Conservation (phyloP, 352 stramenopile genomes). For the Globisporangium abappressorium region DNA sequence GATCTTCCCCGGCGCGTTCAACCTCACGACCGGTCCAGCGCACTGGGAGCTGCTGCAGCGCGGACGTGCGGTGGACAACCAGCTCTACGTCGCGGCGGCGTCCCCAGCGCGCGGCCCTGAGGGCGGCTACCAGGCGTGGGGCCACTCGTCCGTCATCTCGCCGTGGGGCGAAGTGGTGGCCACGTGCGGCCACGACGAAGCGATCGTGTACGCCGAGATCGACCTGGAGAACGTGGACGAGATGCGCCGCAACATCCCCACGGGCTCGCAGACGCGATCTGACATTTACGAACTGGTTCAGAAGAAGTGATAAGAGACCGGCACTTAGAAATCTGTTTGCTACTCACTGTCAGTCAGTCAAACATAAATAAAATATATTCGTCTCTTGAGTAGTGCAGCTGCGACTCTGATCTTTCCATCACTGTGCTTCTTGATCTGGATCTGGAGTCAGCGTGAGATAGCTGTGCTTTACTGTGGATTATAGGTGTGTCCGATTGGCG, state of each 20-base stretch:
- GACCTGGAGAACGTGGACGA: slow-evolving; percentile 93
- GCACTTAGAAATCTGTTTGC: neutral
- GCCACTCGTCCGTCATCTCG: slow-evolving; percentile 96
- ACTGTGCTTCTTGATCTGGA: too few relatives aligned
- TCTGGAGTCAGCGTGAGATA: too few relatives aligned
- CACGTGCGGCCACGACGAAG: slow-evolving; percentile 91
- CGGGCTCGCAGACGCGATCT: slow-evolving; percentile 89
- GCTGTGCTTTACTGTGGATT: too few relatives aligned
- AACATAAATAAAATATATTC: neutral
- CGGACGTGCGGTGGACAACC: slow-evolving; percentile 91
- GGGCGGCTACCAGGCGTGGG: slow-evolving; percentile 98
- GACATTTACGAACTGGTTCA: slow-evolving; percentile 95
- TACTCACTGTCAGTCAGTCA: neutral
- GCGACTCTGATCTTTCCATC: too few relatives aligned
- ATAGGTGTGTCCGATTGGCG: too few relatives aligned
- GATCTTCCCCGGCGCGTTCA: slow-evolving; percentile 86
- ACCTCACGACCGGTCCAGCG: slow-evolving; percentile 91
- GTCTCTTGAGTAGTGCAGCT: neutral
- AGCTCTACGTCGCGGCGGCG: slow-evolving; percentile 96
- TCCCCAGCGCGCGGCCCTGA: slow-evolving; percentile 95
- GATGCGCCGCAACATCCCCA: slow-evolving; percentile 96
- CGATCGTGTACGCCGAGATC: slow-evolving; percentile 95
- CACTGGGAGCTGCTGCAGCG: slow-evolving; percentile 99
- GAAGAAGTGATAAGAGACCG: slow-evolving; percentile 42
- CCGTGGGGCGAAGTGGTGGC: slow-evolving; percentile 97